Percentiles rank a stretch among this genome's conserved stretches.
Evolutionary conservation across 1,139 yeast genomes (phyloP).

Genomic region (Tardiomyces blankii): DNA sequence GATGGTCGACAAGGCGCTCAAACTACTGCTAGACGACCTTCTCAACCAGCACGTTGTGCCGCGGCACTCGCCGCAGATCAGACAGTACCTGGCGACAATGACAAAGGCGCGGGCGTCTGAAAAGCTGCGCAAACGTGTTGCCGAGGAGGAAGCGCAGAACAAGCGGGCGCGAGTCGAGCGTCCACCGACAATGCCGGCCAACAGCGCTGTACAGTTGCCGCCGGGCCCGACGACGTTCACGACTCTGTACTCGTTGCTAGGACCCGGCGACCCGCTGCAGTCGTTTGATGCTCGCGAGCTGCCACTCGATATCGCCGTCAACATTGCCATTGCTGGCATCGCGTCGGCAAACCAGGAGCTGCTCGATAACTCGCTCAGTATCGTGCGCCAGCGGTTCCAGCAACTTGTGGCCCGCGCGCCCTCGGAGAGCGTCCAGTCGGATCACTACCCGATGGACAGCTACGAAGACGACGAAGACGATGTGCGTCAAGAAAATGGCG

Average conservation of each 20-base stretch:
- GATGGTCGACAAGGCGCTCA: slow-evolving; percentile 28
- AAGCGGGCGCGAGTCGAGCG: slow-evolving; percentile 14
- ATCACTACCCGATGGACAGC: slow-evolving; percentile 8
- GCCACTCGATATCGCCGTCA: slow-evolving; percentile 51
- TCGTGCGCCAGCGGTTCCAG: slow-evolving; percentile 52
- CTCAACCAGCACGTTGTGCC: slow-evolving; percentile 19
- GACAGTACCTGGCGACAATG: slow-evolving; percentile 21
- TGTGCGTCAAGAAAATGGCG: slow-evolving; percentile 13
- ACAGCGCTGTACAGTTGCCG: slow-evolving; percentile 17
- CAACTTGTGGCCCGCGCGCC: slow-evolving; percentile 19
- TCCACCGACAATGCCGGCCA: slow-evolving; percentile 13
- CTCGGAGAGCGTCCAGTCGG: slow-evolving; percentile 8
- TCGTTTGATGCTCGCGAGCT: slow-evolving; percentile 60
- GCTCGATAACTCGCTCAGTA: slow-evolving; percentile 56
- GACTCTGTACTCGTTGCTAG: slow-evolving; percentile 48
- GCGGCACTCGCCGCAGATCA: slow-evolving; percentile 17
- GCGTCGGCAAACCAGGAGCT: slow-evolving; percentile 40
- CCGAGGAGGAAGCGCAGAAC: slow-evolving; percentile 9
- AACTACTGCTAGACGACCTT: slow-evolving; percentile 23
- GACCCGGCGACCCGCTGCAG: slow-evolving; percentile 45
- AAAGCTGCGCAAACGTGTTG: slow-evolving; percentile 15
- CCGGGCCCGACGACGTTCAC: slow-evolving; percentile 24
- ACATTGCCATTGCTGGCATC: slow-evolving; percentile 57
- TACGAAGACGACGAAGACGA: slow-evolving; percentile 17
- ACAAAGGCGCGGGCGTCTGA: slow-evolving; percentile 22